Evolutionary conservation across 257 asterid genomes (phyloP).

Genomic region (Nicotiana benthamiana): DNA sequence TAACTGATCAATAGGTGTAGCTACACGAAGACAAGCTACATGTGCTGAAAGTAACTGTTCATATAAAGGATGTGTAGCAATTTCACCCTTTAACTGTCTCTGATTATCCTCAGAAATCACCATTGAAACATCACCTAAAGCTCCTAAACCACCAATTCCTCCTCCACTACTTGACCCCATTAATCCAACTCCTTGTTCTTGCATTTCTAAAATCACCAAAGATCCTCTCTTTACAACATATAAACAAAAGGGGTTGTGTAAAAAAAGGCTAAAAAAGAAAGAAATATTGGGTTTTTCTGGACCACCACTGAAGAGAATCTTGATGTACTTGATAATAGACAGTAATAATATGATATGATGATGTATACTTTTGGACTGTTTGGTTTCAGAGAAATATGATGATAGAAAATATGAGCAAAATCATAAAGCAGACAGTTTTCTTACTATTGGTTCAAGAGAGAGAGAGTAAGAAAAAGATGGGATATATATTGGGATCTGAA

Average conservation of each 20-base stretch:
- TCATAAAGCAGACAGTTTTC: constrained; percentile 13
- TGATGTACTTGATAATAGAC: background rate
- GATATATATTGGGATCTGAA: constrained; percentile 54
- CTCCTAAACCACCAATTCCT: constrained; percentile 11
- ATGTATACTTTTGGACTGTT: background rate
- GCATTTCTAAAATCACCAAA: constrained; percentile 16
- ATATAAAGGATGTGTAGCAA: constrained; percentile 72
- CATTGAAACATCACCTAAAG: constrained; percentile 11
- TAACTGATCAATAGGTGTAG: constrained; percentile 94
- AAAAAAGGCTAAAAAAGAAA: constrained; percentile 14
- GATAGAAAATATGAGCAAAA: background rate
- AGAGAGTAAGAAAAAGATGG: too few relatives aligned
- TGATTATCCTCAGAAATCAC: constrained; percentile 24
- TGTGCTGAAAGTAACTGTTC: constrained; percentile 90
- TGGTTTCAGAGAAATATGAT: background rate
- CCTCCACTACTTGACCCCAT: constrained; percentile 14
- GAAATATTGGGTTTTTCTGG: constrained; percentile 5
- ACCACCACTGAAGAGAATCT: constrained; percentile 14
- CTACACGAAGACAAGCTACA: constrained; percentile 91
- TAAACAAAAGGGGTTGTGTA: constrained; percentile 17
- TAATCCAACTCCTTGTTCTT: constrained; percentile 33
- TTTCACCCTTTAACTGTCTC: constrained; percentile 69
- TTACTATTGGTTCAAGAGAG: constrained; percentile 11
- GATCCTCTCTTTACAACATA: background rate
- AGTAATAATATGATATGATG: background rate